phyloP scores from a whole-genome alignment of 176 grass and related monocot species.

The Eleusine indica region DNA sequence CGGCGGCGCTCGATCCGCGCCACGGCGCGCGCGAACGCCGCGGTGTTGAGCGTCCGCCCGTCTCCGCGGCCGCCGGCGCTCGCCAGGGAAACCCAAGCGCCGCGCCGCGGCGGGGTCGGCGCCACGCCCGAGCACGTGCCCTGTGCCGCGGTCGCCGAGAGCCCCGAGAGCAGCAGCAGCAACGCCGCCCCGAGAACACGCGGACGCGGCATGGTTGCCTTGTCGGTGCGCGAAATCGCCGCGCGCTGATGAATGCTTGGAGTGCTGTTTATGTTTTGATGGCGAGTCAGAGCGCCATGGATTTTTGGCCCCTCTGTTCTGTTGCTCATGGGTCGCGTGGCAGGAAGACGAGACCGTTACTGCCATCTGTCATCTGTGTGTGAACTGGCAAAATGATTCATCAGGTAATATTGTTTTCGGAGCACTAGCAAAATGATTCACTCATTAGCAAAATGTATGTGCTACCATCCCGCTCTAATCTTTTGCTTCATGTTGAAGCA shows the following conservation, averaged over 20 bases:
- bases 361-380: background rate
- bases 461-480: background rate
- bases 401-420: background rate
- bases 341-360: background rate
- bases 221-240: background rate
- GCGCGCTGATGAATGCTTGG: background rate
- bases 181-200: background rate
- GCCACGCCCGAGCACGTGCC: conserved; percentile 49
- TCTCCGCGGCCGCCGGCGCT: conserved; percentile 62
- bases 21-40: conserved; percentile 58
- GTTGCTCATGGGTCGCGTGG: background rate
- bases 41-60: conserved; percentile 58
- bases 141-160: conserved; percentile 12
- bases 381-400: background rate
- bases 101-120: conserved; percentile 41
- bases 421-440: background rate
- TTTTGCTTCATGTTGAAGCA: background rate
- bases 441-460: background rate
- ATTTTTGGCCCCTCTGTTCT: background rate
- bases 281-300: background rate
- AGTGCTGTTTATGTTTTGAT: background rate
- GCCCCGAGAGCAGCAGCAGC: background rate
- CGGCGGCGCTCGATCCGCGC: conserved; percentile 51
- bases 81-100: conserved; percentile 61
- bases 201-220: background rate